phyloP scores from a whole-genome alignment of 2,329 filamentous ascomycete species.

The Dothistroma septosporum region DNA sequence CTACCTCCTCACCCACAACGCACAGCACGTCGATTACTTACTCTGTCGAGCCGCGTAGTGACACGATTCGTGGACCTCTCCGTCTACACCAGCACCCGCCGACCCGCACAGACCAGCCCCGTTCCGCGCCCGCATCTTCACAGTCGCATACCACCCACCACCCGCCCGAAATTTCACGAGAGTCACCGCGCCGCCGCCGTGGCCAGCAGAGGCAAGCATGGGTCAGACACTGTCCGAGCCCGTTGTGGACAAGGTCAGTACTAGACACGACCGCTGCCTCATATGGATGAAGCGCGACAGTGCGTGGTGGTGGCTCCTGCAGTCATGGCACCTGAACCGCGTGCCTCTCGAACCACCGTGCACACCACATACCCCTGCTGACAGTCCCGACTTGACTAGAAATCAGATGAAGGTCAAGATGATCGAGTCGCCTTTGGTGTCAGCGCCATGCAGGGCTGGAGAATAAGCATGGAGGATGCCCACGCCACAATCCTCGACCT shows the following conservation, averaged over 20 bases:
- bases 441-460: slow-evolving; percentile 99
- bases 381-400: slow-evolving; percentile 47
- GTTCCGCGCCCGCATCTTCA: background rate
- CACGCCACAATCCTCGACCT: slow-evolving; percentile 88
- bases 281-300: background rate
- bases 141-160: background rate
- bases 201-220: slow-evolving; percentile 56
- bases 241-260: slow-evolving; percentile 93
- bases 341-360: background rate
- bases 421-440: slow-evolving; percentile 88
- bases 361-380: background rate
- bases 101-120: background rate
- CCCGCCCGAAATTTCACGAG: slow-evolving; percentile 4
- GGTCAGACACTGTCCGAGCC: slow-evolving; percentile 99
- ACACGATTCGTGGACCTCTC: background rate
- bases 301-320: background rate
- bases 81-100: background rate
- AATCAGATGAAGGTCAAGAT: slow-evolving; percentile 86
- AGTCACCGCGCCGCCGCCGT: slow-evolving; percentile 4
- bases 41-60: background rate
- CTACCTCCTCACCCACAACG: background rate
- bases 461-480: slow-evolving; percentile 99
- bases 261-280: slow-evolving; percentile 13
- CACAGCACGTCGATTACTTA: background rate
- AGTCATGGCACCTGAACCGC: background rate